Evolutionary conservation across 805 yeast genomes (phyloP), one percentile per base, ranked within the genome.

Genomic region (Starmerella apicola): DNA sequence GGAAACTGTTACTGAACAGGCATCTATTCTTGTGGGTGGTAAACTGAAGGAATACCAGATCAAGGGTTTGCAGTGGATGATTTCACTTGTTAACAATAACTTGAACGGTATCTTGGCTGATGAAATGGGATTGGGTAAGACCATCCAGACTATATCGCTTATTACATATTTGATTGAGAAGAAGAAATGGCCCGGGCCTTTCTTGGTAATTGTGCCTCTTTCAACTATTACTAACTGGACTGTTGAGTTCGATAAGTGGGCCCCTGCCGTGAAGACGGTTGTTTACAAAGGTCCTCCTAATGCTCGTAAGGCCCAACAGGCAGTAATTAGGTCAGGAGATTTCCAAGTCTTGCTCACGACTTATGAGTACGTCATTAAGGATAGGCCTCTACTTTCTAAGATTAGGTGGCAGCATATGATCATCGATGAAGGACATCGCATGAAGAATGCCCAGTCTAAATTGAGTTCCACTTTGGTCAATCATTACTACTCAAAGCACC

Each of bases 41-140:
- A 70, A 76, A 1, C 67, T 88, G 56, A 88, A 88, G 59, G 98
- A 88, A 55, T 88, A 88, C 57, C 98, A 88, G 63, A 16, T 88
- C 41, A 82, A 82, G 60, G 98, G 98, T 55, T 67, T 91, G 41
- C 94, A 88, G 58, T 88, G 98, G 98, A 88, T 88, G 98, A 94
- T 88, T 4, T 88, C 97, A 0, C 66, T 88, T 39, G 88, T 71
- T 61, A 88, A 88, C 56, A 88, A 88, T 61, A 93, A 83, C 58
- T 70, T 88, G 55, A 91, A 88, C 58, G 98, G 98, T 65, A 88
- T 88, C 45, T 64, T 88, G 38, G 98, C 98, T 7, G 97, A 88
- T 64, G 98, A 88, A 63, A 88, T 88, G 98, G 98, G 98, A 43
- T 70, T 88, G 42, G 98, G 98, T 58, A 88, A 88, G 58, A 88